Evolutionary conservation across 73 alveolate species (phyloP).

Genomic region (Halteria grandinella): DNA sequence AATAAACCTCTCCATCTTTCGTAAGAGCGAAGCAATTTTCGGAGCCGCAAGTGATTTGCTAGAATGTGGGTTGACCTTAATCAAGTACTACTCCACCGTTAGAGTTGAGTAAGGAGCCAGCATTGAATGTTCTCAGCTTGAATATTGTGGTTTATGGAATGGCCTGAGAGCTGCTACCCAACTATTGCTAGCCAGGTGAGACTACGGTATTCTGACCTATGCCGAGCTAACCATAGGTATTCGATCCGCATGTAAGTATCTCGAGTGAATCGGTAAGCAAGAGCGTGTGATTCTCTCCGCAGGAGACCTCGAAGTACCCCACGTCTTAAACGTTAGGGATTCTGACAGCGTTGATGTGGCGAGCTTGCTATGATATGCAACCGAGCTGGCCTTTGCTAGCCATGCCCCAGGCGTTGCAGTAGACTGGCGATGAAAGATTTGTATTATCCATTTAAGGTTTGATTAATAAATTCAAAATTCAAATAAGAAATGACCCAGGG

Average conservation of each 20-base stretch:
- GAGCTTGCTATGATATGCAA: neutral
- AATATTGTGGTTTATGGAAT: conserved; percentile 1
- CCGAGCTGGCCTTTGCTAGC: conserved; percentile 54
- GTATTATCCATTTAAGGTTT: conserved; percentile 5
- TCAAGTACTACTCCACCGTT: neutral
- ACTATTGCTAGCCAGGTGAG: neutral
- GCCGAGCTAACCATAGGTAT: conserved; percentile 68
- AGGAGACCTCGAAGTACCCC: conserved; percentile 47
- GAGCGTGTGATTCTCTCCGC: conserved; percentile 70
- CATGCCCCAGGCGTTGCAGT: conserved; percentile 62
- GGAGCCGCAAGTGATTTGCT: conserved; percentile 70
- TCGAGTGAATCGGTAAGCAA: conserved; percentile 49
- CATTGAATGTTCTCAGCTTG: conserved; percentile 11
- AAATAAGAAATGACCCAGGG: neutral
- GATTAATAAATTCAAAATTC: neutral
- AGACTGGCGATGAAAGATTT: conserved; percentile 8
- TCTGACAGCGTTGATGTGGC: conserved; percentile 30
- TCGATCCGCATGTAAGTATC: conserved; percentile 57
- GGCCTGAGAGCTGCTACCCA: neutral
- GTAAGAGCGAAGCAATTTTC: conserved; percentile 83
- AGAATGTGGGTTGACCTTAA: neutral
- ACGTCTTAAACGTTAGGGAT: conserved; percentile 29
- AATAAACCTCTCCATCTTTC: conserved; percentile 78
- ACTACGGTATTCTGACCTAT: conserved; percentile 25
- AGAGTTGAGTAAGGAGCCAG: neutral